A percentile compares a stretch with the other conserved stretches of the same genome.
phyloP scores from a whole-genome alignment of 441 rosid species.

The Daphne laureola region DNA sequence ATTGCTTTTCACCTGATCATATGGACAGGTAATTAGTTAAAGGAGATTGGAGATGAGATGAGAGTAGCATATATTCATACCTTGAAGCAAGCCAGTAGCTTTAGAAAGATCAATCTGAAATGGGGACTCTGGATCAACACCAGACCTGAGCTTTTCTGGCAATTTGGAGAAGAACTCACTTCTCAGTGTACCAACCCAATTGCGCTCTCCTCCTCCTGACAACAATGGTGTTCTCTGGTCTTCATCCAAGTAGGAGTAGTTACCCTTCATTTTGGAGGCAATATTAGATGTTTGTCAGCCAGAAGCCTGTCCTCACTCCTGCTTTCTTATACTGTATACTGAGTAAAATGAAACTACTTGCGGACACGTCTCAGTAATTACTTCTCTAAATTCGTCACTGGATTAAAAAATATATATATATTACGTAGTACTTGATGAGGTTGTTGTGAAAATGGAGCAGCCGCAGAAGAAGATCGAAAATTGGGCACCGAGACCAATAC shows the following conservation, averaged over 20 bases:
- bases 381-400: too few species aligned
- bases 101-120: conserved; percentile 33
- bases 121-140: conserved; percentile 38
- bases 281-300: too few species aligned
- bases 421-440: too few species aligned
- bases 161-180: conserved; percentile 40
- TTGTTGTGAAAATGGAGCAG: too few species aligned
- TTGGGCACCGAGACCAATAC: too few species aligned
- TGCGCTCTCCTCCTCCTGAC: conserved; percentile 1
- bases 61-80: conserved; percentile 18
- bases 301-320: too few species aligned
- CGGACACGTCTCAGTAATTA: too few species aligned
- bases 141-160: conserved; percentile 49
- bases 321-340: too few species aligned
- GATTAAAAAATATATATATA: too few species aligned
- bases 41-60: neutral
- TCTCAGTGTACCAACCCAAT: conserved; percentile 27
- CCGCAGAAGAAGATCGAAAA: too few species aligned
- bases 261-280: conserved; percentile 11
- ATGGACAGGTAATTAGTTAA: neutral
- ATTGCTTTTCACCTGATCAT: conserved; percentile 53
- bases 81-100: conserved; percentile 31
- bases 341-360: too few species aligned
- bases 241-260: neutral
- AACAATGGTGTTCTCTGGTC: conserved; percentile 15